These are phyloP conservation scores for Sabuloglossum arenarium DNA, from an alignment of 495 filamentous ascomycete species.

Conservation along the genomic window DNA sequence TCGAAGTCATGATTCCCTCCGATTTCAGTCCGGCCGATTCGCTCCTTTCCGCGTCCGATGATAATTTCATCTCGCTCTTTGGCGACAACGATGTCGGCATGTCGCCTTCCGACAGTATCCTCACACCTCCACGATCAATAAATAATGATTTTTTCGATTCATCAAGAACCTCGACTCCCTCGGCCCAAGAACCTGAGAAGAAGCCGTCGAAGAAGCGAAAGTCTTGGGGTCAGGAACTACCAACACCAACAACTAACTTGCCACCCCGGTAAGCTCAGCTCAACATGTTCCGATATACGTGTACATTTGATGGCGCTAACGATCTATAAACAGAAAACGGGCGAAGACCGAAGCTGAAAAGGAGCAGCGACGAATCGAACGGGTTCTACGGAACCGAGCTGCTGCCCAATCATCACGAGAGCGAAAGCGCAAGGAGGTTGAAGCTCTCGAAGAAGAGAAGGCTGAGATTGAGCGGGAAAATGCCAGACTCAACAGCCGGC, in stretches of 20 bases:
- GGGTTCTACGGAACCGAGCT: slow-evolving; percentile 84
- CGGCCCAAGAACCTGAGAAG: slow-evolving; percentile 29
- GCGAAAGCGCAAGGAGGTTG: slow-evolving; percentile 84
- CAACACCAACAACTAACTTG: slow-evolving; percentile 88
- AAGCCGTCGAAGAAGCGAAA: slow-evolving; percentile 89
- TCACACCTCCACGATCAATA: background rate
- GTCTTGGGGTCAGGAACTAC: slow-evolving; percentile 95
- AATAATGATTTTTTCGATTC: background rate
- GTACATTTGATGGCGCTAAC: background rate
- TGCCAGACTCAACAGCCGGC: slow-evolving; percentile 41
- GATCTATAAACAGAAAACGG: slow-evolving; percentile 47
- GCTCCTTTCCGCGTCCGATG: background rate
- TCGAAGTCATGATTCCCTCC: background rate
- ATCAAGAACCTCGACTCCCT: background rate
- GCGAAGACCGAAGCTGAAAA: slow-evolving; percentile 98
- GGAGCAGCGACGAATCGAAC: slow-evolving; percentile 92
- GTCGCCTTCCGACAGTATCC: background rate
- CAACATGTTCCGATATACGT: slow-evolving; percentile 3
- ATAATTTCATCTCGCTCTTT: slow-evolving; percentile 1
- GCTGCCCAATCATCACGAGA: slow-evolving; percentile 92
- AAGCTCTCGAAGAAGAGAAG: slow-evolving; percentile 64
- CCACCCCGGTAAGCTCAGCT: slow-evolving; percentile 55
- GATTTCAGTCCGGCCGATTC: slow-evolving; percentile 3
- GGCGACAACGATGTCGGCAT: background rate
- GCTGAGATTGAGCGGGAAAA: slow-evolving; percentile 44